Conservation (phyloP, 2,329 filamentous ascomycete genomes). For the Aspergillus brasiliensis region DNA sequence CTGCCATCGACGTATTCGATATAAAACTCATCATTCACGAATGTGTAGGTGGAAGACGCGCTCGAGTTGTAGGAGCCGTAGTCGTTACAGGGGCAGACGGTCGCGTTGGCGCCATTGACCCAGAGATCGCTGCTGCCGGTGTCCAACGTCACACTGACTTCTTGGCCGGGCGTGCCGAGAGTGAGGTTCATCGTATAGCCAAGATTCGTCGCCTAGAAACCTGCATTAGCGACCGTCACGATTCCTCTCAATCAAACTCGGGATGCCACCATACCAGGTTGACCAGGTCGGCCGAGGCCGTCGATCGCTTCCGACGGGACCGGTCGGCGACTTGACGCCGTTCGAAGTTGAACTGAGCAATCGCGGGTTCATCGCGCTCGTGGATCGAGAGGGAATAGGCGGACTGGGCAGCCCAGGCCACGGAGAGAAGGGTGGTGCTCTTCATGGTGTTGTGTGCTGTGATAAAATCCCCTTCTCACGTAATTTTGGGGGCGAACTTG, state of each 20-base stretch:
- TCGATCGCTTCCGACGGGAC: slow-evolving; percentile 9
- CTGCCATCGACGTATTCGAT: slow-evolving; percentile 82
- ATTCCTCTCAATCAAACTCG: not conserved
- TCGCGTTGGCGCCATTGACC: slow-evolving; percentile 66
- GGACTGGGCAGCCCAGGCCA: slow-evolving; percentile 4
- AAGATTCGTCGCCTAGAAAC: slow-evolving; percentile 1
- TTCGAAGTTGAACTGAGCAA: slow-evolving; percentile 12
- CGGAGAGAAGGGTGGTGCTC: slow-evolving; percentile 3
- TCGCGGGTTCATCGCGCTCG: slow-evolving; percentile 13
- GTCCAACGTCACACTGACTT: slow-evolving; percentile 57
- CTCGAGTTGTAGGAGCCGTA: slow-evolving; percentile 56
- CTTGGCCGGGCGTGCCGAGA: slow-evolving; percentile 57
- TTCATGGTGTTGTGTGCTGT: slow-evolving; percentile 8
- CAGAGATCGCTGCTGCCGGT: slow-evolving; percentile 63
- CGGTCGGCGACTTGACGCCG: slow-evolving; percentile 10
- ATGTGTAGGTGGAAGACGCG: slow-evolving; percentile 72
- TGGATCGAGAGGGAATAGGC: slow-evolving; percentile 11
- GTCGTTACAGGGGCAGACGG: slow-evolving; percentile 55
- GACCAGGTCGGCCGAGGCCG: slow-evolving; percentile 6
- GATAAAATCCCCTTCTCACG: not conserved
- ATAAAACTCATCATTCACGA: slow-evolving; percentile 72
- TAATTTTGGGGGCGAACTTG: not conserved
- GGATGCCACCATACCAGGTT: not conserved
- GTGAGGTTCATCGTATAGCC: slow-evolving; percentile 44
- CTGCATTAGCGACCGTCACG: not conserved